A percentile compares a stretch with the other conserved stretches of the same genome.
These are phyloP conservation scores for Euptelea pleiosperma DNA, from an alignment of 164 flowering plant genomes.

Conservation along the genomic window DNA sequence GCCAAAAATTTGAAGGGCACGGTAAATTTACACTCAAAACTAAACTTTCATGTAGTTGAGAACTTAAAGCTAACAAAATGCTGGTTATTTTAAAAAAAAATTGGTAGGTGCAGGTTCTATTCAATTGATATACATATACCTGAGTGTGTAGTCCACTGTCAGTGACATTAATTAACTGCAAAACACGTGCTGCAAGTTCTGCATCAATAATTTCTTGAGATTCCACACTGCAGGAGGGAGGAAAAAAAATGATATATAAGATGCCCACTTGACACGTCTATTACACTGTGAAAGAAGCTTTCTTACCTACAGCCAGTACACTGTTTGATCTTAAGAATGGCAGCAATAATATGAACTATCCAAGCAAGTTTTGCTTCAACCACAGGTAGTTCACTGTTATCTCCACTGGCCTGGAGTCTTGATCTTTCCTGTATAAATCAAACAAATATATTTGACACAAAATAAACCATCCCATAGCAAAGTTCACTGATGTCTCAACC, in stretches of 20 bases:
- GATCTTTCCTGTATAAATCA: conserved; percentile 65
- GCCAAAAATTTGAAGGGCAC: background rate
- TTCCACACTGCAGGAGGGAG: conserved; percentile 56
- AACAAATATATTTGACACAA: conserved; percentile 1
- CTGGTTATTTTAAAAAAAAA: no score
- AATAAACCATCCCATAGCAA: background rate
- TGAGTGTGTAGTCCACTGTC: conserved; percentile 87
- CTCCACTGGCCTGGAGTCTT: conserved; percentile 41
- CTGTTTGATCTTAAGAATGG: conserved; percentile 78
- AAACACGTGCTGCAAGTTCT: conserved; percentile 93
- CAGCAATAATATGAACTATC: conserved; percentile 94
- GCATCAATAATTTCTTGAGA: conserved; percentile 96
- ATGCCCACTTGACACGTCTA: background rate
- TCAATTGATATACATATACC: conserved; percentile 39
- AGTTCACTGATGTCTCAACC: conserved; percentile 3
- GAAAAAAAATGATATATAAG: conserved; percentile 5
- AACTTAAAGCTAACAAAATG: conserved; percentile 2
- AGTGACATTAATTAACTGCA: conserved; percentile 77
- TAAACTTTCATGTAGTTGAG: no score
- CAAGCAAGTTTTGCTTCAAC: conserved; percentile 92
- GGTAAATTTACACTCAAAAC: background rate
- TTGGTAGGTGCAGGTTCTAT: background rate
- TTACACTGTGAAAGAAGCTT: conserved; percentile 3
- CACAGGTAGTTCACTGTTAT: conserved; percentile 59
- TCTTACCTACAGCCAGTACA: conserved; percentile 65